Base-by-base conservation (phyloP, 352 stramenopile genomes). In the Pythium grandisporangium region DNA sequence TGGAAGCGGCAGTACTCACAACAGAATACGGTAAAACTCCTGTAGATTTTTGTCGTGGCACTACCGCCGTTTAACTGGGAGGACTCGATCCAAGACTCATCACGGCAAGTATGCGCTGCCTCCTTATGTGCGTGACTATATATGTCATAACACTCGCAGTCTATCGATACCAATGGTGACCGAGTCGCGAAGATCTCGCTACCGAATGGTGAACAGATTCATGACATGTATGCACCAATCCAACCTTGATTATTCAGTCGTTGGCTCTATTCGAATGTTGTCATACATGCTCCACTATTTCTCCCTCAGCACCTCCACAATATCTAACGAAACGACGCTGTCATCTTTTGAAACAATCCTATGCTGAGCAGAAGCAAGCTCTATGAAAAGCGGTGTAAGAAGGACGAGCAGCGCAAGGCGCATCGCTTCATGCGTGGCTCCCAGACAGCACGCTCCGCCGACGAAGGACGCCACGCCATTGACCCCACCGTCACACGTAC, bases 301-400 rank as follows among this genome's bases (percentile, higher is more conserved):
- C n/a, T n/a, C n/a, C n/a, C n/a, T n/a, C n/a, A n/a, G n/a, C n/a
- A n/a, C n/a, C n/a, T n/a, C n/a, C n/a, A n/a, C n/a, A n/a, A n/a
- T n/a, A n/a, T n/a, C n/a, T n/a, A n/a, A n/a, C n/a, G n/a, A n/a
- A n/a, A n/a, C n/a, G n/a, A n/a, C n/a, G n/a, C n/a, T n/a, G n/a
- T n/a, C n/a, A n/a, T n/a, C n/a, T n/a, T n/a, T n/a, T n/a, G n/a
- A n/a, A n/a, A n/a, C n/a, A n/a, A n/a, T n/a, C n/a, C n/a, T n/a
- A n/a, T n/a, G n/a, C n/a, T 23, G n/a, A n/a, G n/a, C n/a, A 84
- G 70, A 75, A 77, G 59, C 56, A 83, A 84, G 37, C 37, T 87
- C 22, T 76, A 81, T 40, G 44, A 79, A 38, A 83, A 79, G 37
- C 61, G 61, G 14, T 82, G 59, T 48, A 56, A 70, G 43, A 84